phyloP scores from a whole-genome alignment of 176 grass and related monocot species.

The Oryza punctata region DNA sequence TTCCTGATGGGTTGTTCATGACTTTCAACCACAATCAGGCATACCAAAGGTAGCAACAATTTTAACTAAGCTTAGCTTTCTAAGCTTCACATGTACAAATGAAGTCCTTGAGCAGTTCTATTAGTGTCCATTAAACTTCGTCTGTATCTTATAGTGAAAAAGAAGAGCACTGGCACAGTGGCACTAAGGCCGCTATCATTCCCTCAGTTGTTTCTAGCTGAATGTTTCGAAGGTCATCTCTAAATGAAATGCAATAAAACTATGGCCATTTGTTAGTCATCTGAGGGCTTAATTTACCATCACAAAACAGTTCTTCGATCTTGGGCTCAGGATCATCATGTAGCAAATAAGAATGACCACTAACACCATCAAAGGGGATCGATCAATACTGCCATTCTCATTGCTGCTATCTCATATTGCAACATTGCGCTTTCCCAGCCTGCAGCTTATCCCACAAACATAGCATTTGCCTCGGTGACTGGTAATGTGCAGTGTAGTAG shows the following conservation, averaged over 20 bases:
- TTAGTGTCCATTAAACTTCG: slow-evolving; percentile 11
- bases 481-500: slow-evolving; percentile 90
- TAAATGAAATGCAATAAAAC: slow-evolving; percentile 20
- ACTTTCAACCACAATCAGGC: slow-evolving; percentile 28
- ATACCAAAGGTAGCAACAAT: slow-evolving; percentile 13
- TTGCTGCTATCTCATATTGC: slow-evolving; percentile 85
- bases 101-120: slow-evolving; percentile 31
- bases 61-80: slow-evolving; percentile 37
- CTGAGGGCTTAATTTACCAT: slow-evolving; percentile 31
- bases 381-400: background rate
- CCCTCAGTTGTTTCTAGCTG: slow-evolving; percentile 16
- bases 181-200: too few relatives aligned
- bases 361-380: background rate
- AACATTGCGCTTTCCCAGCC: slow-evolving; percentile 69
- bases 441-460: slow-evolving; percentile 96
- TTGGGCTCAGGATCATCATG: slow-evolving; percentile 8
- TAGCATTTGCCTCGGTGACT: slow-evolving; percentile 92
- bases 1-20: slow-evolving; percentile 36
- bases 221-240: slow-evolving; percentile 23
- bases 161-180: too few relatives aligned
- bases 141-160: too few relatives aligned
- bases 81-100: slow-evolving; percentile 45
- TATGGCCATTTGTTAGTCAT: slow-evolving; percentile 37
- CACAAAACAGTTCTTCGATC: background rate
- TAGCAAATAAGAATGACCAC: background rate